These are phyloP conservation scores for Aspergillus jensenii DNA, from an alignment of 2,329 filamentous ascomycete genomes.

Conservation along the genomic window DNA sequence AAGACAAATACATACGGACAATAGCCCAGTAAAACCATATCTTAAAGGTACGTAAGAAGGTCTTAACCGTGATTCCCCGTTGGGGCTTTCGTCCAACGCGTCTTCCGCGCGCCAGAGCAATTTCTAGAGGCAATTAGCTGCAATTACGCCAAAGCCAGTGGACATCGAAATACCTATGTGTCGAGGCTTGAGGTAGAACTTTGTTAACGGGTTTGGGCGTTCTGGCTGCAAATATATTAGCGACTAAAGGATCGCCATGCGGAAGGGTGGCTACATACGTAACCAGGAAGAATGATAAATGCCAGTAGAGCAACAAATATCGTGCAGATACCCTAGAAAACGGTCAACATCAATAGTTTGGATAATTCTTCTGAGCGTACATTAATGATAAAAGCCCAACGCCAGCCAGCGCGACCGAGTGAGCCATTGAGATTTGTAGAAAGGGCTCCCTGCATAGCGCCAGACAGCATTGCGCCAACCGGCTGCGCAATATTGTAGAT, in stretches of 20 bases:
- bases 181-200: not conserved
- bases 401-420: slow-evolving; percentile 7
- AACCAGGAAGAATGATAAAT: slow-evolving; percentile 3
- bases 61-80: not conserved
- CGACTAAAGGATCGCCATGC: too few relatives aligned
- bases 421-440: slow-evolving; percentile 5
- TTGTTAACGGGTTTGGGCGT: not conserved
- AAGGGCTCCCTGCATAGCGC: slow-evolving; percentile 9
- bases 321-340: not conserved
- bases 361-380: not conserved
- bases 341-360: too few relatives aligned
- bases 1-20: not conserved
- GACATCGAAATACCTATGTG: not conserved
- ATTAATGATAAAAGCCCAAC: slow-evolving; percentile 11
- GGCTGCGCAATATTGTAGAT: slow-evolving; percentile 10
- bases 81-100: not conserved
- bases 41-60: not conserved
- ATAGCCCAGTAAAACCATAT: not conserved
- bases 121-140: not conserved
- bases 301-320: slow-evolving; percentile 3
- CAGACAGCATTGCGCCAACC: slow-evolving; percentile 8
- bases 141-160: not conserved
- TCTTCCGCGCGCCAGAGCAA: not conserved
- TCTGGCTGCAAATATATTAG: not conserved
- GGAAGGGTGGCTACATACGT: not conserved